Conservation (phyloP, 306 rosid genomes). For the Vachellia pachyceras region DNA sequence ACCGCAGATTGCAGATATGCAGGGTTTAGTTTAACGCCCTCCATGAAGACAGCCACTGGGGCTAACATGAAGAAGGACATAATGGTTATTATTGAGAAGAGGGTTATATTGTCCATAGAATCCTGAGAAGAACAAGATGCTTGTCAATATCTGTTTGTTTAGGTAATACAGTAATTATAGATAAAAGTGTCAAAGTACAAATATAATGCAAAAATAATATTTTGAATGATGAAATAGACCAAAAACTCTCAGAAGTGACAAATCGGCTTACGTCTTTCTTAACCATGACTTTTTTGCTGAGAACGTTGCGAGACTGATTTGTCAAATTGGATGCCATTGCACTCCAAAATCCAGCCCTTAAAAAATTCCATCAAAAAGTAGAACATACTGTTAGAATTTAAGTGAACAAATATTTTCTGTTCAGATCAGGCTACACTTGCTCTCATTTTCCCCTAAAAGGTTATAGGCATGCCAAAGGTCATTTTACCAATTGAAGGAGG, state of each 20-base stretch:
- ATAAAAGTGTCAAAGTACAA: slow-evolving; percentile 15
- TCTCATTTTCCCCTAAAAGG: not conserved
- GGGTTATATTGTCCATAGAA: slow-evolving; percentile 89
- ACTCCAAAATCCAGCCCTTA: slow-evolving; percentile 94
- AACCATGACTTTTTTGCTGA: slow-evolving; percentile 94
- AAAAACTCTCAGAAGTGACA: slow-evolving; percentile 15
- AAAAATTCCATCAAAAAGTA: slow-evolving; percentile 31
- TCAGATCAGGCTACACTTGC: not conserved
- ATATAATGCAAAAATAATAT: not conserved
- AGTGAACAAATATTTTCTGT: not conserved
- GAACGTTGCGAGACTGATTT: slow-evolving; percentile 96
- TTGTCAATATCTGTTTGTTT: slow-evolving; percentile 30
- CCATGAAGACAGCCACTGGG: slow-evolving; percentile 72
- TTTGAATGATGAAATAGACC: slow-evolving; percentile 6
- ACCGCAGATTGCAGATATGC: slow-evolving; percentile 75
- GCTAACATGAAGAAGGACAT: slow-evolving; percentile 86
- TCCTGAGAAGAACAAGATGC: slow-evolving; percentile 62
- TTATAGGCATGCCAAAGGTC: not conserved
- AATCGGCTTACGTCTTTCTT: slow-evolving; percentile 65
- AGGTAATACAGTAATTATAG: not conserved
- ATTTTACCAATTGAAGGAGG: slow-evolving; percentile 85
- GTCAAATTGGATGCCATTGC: slow-evolving; percentile 99
- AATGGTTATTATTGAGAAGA: slow-evolving; percentile 89
- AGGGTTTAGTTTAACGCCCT: slow-evolving; percentile 90
- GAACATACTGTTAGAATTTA: slow-evolving; percentile 33